A percentile compares a stretch with the other conserved stretches of the same genome.
Conservation (phyloP, 2,329 filamentous ascomycete genomes). For the Dactylellina leptospora region DNA sequence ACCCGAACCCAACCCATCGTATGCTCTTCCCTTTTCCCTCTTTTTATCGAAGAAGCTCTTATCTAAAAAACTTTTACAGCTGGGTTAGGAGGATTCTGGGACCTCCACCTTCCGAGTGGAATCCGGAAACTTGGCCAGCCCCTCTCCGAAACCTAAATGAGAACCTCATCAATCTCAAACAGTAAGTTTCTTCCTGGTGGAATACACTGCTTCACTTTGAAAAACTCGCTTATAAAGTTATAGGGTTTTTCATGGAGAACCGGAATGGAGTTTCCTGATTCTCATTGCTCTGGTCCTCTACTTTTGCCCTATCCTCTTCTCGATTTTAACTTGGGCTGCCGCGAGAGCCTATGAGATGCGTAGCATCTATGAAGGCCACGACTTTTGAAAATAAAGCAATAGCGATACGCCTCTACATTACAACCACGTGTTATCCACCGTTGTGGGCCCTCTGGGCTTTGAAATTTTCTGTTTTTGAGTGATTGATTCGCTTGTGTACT, state of each 20-base stretch:
- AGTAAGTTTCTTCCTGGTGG: no score
- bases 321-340: not conserved
- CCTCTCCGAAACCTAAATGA: not conserved
- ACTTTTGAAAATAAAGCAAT: no score
- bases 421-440: no score
- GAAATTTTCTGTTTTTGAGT: no score
- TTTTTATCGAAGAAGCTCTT: not conserved
- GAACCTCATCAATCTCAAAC: not conserved
- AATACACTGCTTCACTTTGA: no score
- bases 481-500: no score
- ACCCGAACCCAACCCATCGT: no score
- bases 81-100: not conserved
- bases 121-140: not conserved
- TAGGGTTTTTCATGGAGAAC: not conserved
- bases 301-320: not conserved
- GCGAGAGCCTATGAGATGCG: not conserved
- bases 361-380: no score
- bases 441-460: no score
- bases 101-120: slow-evolving; percentile 12
- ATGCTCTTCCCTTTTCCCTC: no score
- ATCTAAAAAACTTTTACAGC: not conserved
- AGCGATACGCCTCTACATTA: no score
- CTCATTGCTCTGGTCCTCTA: not conserved
- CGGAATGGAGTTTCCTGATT: not conserved
- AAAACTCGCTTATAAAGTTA: not conserved